Base-by-base conservation (phyloP, 1,139 yeast genomes). In the Candida glucosophila region DNA sequence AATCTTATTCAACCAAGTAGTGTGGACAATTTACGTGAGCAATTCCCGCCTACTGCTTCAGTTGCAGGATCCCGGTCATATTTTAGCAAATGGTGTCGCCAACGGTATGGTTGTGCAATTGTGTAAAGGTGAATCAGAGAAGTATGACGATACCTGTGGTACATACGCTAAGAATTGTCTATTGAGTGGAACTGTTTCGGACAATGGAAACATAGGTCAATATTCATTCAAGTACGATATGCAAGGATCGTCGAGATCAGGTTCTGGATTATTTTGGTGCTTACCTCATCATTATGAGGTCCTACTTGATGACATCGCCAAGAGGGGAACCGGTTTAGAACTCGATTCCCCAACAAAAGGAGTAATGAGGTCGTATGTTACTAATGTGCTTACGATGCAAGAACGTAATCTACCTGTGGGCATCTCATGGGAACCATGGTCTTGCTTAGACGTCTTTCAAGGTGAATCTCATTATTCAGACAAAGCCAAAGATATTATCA, bases 341-440 rank as follows among this genome's bases (percentile, higher is more conserved):
- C 44, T 80, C 22, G 82, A 74, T 35, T 76, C 88, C 0, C 73
- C 88, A 0, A 74, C 81, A 1, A 74, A 72, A 41, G 93, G 93
- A 8, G 45, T 42, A 4, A 79, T 80, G 77, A 58, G 52, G 21
- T 82, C 77, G 0, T 77, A 64, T 39, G 44, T 63, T 4, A 67
- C 80, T 2, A 55, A 65, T 25, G 46, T 43, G 18, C 61, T 78
- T 29, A 50, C 50, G 1, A 70, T 77, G 71, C 69, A 66, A 31
- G 50, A 53, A 14, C 35, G 49, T 3, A 39, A 55, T 8, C 63
- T 77, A 15, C 82, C 86, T 0, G 35, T 48, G 0, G 54, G 60
- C 17, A 52, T 79, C 15, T 52, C 55, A 21, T 70, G 74, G 50
- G 76, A 67, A 16, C 85, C 86, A 2, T 76, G 73, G 69, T 59